Conservation (phyloP, 257 asterid genomes). For the Fraxinus excelsior region DNA sequence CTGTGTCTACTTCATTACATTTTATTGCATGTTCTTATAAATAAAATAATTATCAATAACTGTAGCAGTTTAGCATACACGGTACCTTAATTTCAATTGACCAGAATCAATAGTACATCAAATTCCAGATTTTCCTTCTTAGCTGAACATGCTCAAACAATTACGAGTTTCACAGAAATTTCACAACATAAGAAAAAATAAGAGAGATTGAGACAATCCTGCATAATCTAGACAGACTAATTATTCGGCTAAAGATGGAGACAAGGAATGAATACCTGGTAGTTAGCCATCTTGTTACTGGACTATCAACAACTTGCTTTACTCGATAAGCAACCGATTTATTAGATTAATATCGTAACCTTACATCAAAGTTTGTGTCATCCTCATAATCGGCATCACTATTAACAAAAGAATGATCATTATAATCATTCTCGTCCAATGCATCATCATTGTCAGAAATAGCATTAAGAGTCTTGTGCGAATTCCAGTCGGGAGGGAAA, state of each 20-base stretch:
- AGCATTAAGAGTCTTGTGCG: constrained; percentile 56
- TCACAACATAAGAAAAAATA: not conserved
- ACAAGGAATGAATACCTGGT: not conserved
- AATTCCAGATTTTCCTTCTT: not conserved
- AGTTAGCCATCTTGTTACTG: not conserved
- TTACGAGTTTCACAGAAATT: not conserved
- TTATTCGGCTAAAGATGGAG: not conserved
- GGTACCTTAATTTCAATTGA: too few relatives aligned
- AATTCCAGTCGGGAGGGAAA: constrained; percentile 97
- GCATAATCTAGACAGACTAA: not conserved
- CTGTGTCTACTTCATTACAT: not conserved
- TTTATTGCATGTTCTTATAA: too few relatives aligned
- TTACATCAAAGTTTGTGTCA: constrained; percentile 18
- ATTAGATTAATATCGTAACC: constrained; percentile 18
- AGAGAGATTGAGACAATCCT: not conserved
- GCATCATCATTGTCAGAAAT: constrained; percentile 39
- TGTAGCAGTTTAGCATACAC: too few relatives aligned
- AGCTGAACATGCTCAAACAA: not conserved
- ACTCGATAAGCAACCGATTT: not conserved
- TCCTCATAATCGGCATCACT: constrained; percentile 35
- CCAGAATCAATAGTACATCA: too few relatives aligned
- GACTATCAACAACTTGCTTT: not conserved
- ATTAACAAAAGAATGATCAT: constrained; percentile 21
- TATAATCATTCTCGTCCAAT: constrained; percentile 23
- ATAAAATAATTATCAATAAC: too few relatives aligned